These are phyloP conservation scores for Gnetum montanum DNA, from an alignment of 75 land plant species.

Conservation along the genomic window DNA sequence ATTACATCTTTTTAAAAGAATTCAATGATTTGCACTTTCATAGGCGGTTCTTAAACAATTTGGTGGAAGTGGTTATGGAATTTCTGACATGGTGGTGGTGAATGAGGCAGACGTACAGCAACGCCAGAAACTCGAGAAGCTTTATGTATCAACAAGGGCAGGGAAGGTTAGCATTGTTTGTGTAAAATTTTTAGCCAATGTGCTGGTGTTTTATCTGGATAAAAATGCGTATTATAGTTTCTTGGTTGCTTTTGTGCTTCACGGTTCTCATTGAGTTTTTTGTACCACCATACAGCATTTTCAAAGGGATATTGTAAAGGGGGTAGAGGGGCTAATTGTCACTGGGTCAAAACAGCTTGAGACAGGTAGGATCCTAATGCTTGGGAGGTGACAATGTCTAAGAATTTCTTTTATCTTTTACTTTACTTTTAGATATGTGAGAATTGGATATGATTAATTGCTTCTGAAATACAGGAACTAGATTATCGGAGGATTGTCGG, in stretches of 20 bases:
- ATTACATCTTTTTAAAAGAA: no score
- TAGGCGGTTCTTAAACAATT: constrained; percentile 86
- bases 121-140: constrained; percentile 80
- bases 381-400: no score
- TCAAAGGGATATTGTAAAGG: constrained; percentile 78
- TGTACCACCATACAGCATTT: constrained; percentile 84
- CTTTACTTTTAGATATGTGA: no score
- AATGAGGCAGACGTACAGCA: constrained; percentile 63
- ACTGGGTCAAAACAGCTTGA: constrained; percentile 76
- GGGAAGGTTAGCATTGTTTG: constrained; percentile 54
- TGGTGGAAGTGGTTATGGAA: constrained; percentile 53
- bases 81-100: constrained; percentile 36
- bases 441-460: no score
- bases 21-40: no score
- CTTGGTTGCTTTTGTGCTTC: not conserved
- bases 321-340: constrained; percentile 63
- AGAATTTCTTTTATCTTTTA: no score
- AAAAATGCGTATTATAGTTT: no score
- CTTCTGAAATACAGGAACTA: constrained; percentile 32
- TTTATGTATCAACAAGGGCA: constrained; percentile 75
- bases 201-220: no score
- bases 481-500: constrained; percentile 69
- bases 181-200: not conserved
- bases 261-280: no score
- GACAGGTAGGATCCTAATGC: no score